Evolutionary conservation across 805 yeast genomes (phyloP).

Genomic region (Yarrowia porcina): DNA sequence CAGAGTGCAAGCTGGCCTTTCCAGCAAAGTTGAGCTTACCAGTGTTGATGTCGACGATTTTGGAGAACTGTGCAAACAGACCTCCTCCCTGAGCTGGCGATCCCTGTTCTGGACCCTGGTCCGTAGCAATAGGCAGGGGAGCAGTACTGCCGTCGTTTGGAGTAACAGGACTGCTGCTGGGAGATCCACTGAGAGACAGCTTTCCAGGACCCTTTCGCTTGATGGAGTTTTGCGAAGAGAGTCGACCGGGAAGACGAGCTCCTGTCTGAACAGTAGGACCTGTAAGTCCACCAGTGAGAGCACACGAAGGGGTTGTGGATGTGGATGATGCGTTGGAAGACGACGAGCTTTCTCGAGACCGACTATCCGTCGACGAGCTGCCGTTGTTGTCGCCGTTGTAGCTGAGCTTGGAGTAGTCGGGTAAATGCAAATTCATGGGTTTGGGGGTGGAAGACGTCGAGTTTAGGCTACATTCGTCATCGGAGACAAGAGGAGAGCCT

Average conservation of each 20-base stretch:
- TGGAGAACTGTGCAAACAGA: slow-evolving; percentile 76
- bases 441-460: slow-evolving; percentile 36
- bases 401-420: slow-evolving; percentile 29
- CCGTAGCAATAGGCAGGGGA: slow-evolving; percentile 30
- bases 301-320: background rate
- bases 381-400: slow-evolving; percentile 26
- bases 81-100: slow-evolving; percentile 26
- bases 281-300: slow-evolving; percentile 28
- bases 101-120: slow-evolving; percentile 25
- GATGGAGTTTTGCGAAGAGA: slow-evolving; percentile 21
- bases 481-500: slow-evolving; percentile 26
- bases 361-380: slow-evolving; percentile 29
- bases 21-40: slow-evolving; percentile 92
- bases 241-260: slow-evolving; percentile 7
- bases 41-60: slow-evolving; percentile 85
- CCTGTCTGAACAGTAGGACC: slow-evolving; percentile 10
- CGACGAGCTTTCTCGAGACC: slow-evolving; percentile 30
- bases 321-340: slow-evolving; percentile 12
- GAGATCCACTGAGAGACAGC: slow-evolving; percentile 29
- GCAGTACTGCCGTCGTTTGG: slow-evolving; percentile 35
- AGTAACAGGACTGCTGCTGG: slow-evolving; percentile 29
- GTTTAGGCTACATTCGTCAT: slow-evolving; percentile 32
- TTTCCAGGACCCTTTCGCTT: slow-evolving; percentile 20
- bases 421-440: slow-evolving; percentile 29
- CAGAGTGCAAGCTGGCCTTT: slow-evolving; percentile 84